A percentile compares a stretch with the other conserved stretches of the same genome.
These are phyloP conservation scores for Leccinellum albellum DNA, from an alignment of 768 basidiomycete genomes.

Conservation along the genomic window DNA sequence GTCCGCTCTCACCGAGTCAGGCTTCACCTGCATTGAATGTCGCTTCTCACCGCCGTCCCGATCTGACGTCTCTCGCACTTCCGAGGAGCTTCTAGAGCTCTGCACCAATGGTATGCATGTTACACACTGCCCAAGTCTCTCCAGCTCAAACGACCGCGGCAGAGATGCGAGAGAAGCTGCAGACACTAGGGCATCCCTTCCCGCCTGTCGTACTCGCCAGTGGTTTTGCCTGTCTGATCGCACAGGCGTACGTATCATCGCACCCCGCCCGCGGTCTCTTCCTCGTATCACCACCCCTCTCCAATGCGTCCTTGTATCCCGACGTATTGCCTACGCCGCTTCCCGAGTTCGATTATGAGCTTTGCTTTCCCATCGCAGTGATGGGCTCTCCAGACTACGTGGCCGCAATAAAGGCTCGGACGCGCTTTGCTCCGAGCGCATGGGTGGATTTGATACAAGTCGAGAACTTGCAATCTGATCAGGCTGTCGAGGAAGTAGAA, in stretches of 20 bases:
- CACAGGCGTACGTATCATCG: constrained; percentile 67
- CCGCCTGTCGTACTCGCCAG: constrained; percentile 57
- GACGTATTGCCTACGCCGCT: constrained; percentile 35
- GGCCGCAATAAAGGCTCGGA: constrained; percentile 31
- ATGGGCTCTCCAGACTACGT: constrained; percentile 38
- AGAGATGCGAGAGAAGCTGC: constrained; percentile 45
- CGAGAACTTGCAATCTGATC: constrained; percentile 35
- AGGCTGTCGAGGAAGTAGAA: constrained; percentile 41
- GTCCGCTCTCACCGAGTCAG: constrained; percentile 42
- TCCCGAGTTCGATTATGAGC: constrained; percentile 57
- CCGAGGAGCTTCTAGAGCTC: constrained; percentile 34
- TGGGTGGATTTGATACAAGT: constrained; percentile 38
- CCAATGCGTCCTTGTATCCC: constrained; percentile 34
- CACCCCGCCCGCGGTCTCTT: constrained; percentile 60
- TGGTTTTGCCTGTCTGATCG: constrained; percentile 48
- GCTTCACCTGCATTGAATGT: constrained; percentile 47
- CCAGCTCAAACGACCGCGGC: neutral
- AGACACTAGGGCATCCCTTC: constrained; percentile 45
- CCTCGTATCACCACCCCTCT: constrained; percentile 53
- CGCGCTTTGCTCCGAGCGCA: constrained; percentile 40
- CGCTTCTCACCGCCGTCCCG: constrained; percentile 33
- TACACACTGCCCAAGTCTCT: neutral
- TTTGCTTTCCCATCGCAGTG: constrained; percentile 57
- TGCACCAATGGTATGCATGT: constrained; percentile 38
- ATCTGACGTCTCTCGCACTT: neutral